These are phyloP conservation scores for Chlorella sp. DNA, from an alignment of 139 green algal genomes.

Conservation along the genomic window DNA sequence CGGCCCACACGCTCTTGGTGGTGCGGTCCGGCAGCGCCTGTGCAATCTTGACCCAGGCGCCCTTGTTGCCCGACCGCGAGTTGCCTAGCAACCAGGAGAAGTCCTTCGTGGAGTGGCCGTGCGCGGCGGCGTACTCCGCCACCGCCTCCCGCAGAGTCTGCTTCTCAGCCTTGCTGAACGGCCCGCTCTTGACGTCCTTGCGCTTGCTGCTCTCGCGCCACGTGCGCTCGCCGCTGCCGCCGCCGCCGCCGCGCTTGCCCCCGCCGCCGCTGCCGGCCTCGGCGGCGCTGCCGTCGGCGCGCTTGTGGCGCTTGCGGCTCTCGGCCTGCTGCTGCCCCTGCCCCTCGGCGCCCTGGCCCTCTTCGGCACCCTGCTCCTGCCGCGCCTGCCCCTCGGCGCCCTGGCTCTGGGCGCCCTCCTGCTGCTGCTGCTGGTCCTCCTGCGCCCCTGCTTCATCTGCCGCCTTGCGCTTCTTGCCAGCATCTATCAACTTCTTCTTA, in stretches of 20 bases:
- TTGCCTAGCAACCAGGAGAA: constrained; percentile 42
- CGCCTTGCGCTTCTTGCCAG: not conserved
- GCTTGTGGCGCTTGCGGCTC: not conserved
- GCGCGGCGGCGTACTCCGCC: constrained; percentile 31
- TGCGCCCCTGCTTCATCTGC: not conserved
- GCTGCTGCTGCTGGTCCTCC: not conserved
- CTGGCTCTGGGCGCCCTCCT: not conserved
- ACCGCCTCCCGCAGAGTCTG: constrained; percentile 44
- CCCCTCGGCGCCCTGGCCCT: not conserved
- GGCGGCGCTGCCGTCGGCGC: not conserved
- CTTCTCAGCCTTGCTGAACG: constrained; percentile 57
- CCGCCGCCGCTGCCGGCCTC: not conserved
- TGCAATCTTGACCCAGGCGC: constrained; percentile 23
- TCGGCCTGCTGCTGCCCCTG: not conserved
- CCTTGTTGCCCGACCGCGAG: constrained; percentile 17
- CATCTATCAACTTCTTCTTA: not conserved
- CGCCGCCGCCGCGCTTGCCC: not conserved
- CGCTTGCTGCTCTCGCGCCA: constrained; percentile 56
- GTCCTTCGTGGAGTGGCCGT: constrained; percentile 25
- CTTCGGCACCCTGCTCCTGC: not conserved
- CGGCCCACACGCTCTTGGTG: constrained; percentile 62
- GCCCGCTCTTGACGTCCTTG: constrained; percentile 59
- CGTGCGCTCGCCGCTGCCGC: not conserved
- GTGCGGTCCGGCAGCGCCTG: constrained; percentile 66
- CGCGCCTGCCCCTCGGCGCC: not conserved